Conservation (phyloP, 306 rosid genomes). For the Cucurbita pepo region DNA sequence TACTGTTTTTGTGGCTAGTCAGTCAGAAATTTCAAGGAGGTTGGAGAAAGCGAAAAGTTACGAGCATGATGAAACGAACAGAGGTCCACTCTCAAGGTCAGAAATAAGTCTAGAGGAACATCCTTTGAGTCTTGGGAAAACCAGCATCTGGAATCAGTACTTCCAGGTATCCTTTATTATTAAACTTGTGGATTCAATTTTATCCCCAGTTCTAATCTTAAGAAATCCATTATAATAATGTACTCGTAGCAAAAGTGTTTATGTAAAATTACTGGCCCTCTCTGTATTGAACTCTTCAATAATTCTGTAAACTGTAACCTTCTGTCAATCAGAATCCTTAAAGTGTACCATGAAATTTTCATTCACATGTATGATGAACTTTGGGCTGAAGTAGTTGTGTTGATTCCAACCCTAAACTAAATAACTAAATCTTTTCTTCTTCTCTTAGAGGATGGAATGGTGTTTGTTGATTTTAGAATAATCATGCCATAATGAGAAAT, state of each 20-base stretch:
- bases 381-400: neutral
- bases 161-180: conserved; percentile 53
- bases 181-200: neutral
- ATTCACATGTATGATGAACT: neutral
- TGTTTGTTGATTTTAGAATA: neutral
- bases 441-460: neutral
- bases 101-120: conserved; percentile 85
- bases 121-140: conserved; percentile 94
- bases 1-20: conserved; percentile 88
- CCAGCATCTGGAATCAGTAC: conserved; percentile 93
- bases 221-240: neutral
- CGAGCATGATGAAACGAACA: conserved; percentile 43
- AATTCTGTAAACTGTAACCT: neutral
- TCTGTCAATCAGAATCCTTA: neutral
- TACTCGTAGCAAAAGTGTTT: neutral
- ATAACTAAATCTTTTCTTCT: neutral
- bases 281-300: neutral
- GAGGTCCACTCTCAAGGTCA: conserved; percentile 74
- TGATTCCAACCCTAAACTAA: neutral
- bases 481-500: neutral
- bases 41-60: conserved; percentile 34
- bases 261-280: neutral
- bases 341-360: neutral
- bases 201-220: neutral
- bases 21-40: conserved; percentile 94